These are phyloP conservation scores for Aspergillus ochraceoroseus DNA, from an alignment of 2,329 filamentous ascomycete genomes.

Conservation along the genomic window DNA sequence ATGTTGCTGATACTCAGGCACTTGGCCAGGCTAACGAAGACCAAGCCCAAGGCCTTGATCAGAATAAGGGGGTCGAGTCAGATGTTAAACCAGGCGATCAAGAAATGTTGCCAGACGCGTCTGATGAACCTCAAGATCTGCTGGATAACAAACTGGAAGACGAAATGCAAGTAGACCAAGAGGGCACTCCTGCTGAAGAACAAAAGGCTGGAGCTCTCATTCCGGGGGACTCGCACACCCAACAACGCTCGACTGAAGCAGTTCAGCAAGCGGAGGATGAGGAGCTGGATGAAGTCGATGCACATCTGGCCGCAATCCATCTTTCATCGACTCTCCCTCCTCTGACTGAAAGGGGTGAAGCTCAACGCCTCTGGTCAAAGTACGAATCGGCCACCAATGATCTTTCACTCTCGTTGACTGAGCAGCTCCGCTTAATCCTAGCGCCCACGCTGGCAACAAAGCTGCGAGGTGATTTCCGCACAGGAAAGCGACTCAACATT, in stretches of 20 bases:
- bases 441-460: slow-evolving; percentile 93
- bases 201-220: slow-evolving; percentile 51
- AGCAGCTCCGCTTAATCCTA: slow-evolving; percentile 91
- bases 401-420: slow-evolving; percentile 82
- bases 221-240: slow-evolving; percentile 43
- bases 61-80: slow-evolving; percentile 78
- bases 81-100: slow-evolving; percentile 54
- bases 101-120: slow-evolving; percentile 54
- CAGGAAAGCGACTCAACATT: slow-evolving; percentile 96
- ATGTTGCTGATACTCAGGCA: slow-evolving; percentile 80
- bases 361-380: slow-evolving; percentile 73
- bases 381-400: slow-evolving; percentile 81
- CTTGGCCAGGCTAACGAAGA: slow-evolving; percentile 84
- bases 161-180: slow-evolving; percentile 41
- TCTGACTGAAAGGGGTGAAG: slow-evolving; percentile 49
- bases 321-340: slow-evolving; percentile 51
- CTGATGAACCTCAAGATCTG: slow-evolving; percentile 37
- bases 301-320: slow-evolving; percentile 66
- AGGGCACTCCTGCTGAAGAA: slow-evolving; percentile 34
- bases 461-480: slow-evolving; percentile 92
- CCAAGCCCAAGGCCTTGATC: slow-evolving; percentile 77
- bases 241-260: slow-evolving; percentile 26
- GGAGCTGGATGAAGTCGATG: slow-evolving; percentile 47
- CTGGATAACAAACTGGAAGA: slow-evolving; percentile 48
- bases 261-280: slow-evolving; percentile 44